Evolutionary conservation across 2,329 filamentous ascomycete species (phyloP).

Genomic region (Fusarium annulatum): DNA sequence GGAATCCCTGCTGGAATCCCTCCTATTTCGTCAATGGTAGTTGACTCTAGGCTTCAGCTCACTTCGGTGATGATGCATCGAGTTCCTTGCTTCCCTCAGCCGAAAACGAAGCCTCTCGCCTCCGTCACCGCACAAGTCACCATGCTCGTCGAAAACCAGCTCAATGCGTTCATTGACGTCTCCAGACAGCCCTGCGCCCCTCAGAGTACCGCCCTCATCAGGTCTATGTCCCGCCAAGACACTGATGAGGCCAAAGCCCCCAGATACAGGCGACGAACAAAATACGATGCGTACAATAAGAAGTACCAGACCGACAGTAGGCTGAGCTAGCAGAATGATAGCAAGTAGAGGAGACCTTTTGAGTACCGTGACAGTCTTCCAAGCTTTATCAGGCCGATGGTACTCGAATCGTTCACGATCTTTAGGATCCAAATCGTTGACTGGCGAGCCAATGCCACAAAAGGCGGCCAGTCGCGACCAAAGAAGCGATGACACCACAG

Average conservation of each 20-base stretch:
- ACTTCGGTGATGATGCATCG: background rate
- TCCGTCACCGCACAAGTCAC: background rate
- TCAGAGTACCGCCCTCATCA: background rate
- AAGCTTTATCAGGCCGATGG: background rate
- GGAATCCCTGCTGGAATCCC: background rate
- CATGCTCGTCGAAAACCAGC: background rate
- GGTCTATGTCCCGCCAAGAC: accelerated
- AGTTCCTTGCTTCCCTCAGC: background rate
- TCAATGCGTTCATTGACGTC: background rate
- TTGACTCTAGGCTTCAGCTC: background rate
- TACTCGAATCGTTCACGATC: background rate
- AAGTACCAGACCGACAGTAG: accelerated
- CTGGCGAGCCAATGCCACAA: background rate
- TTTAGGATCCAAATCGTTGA: background rate
- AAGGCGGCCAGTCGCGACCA: background rate
- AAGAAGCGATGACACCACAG: background rate
- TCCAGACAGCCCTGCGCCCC: background rate
- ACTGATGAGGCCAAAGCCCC: background rate
- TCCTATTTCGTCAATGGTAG: background rate
- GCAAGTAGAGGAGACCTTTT: background rate
- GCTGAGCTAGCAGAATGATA: background rate
- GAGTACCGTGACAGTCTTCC: background rate
- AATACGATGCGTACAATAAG: background rate
- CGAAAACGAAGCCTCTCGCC: background rate
- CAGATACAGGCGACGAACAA: background rate